Evolutionary conservation across 2,329 filamentous ascomycete species (phyloP), one percentile per base, ranked within the genome.

Genomic region (Hymenoscyphus fraxineus): DNA sequence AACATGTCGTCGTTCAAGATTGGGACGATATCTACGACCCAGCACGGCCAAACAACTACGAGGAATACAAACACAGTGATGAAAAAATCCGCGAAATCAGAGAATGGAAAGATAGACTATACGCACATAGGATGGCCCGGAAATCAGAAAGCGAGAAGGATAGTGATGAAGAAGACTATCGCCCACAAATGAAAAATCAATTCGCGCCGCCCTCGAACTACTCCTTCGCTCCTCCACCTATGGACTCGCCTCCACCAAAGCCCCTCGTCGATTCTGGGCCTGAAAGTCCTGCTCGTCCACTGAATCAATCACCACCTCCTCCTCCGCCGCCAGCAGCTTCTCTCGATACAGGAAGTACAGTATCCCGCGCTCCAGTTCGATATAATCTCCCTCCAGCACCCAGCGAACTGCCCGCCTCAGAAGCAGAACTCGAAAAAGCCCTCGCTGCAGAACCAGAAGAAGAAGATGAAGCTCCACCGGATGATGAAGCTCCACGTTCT

Each of bases 11-110:
- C 58, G 77, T 83, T 38, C 83, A 86, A 75, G 88, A 96, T 74
- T 97, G 93, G 93, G 90, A 96, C 75, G 92, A 96, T 75, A 85
- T 95, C 31, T 97, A 97, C 75, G 93, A 97, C 73, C 91, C 92
- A 0, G 82, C 89, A 12, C 81, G 90, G 47, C 93, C 93, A 9
- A 96, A 91, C 51, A 93, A 88, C 69, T 90, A 94, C 59, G 90
- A 93, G 63, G 90, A 94, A 73, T 97, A 95, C 74, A 84, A 91
- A 65, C 83, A 88, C 66, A 95, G 92, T 73, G 92, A 96, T 65
- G 93, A 96, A 78, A 89, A 91, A 74, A 85, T 93, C 65, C 80
- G 84, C 19, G 92, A 96, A 74, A 85, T 93, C 3, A 83, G 86
- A 64, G 92, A 96, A 71, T 97, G 93, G 93, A 96, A 93, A 75